phyloP scores from a whole-genome alignment of 306 rosid genomes.

The Pachyrhizus erosus region DNA sequence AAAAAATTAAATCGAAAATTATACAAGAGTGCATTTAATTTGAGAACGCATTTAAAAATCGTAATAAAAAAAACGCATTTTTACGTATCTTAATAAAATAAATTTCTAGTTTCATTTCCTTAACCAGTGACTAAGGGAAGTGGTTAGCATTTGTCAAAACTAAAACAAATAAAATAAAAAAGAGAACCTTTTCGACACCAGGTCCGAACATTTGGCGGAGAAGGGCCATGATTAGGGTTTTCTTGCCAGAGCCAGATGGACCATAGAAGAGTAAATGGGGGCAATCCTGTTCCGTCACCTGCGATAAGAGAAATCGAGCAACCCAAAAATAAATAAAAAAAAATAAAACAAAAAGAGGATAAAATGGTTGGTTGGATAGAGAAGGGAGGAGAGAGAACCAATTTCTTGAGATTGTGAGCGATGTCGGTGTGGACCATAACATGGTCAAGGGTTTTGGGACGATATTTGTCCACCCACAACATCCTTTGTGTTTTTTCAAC shows the following conservation, averaged over 20 bases:
- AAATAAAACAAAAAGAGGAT: background rate
- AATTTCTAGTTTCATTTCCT: too few species aligned
- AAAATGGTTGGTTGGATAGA: background rate
- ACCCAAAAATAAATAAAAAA: background rate
- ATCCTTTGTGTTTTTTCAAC: conserved; percentile 55
- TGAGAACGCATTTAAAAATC: too few species aligned
- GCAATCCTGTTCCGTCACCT: conserved; percentile 92
- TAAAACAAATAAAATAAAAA: background rate
- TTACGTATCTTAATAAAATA: too few species aligned
- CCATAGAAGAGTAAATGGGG: conserved; percentile 97
- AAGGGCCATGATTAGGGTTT: conserved; percentile 94
- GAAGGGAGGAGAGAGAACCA: conserved; percentile 47
- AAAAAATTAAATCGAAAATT: too few species aligned
- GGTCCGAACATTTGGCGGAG: conserved; percentile 93
- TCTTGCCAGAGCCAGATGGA: conserved; percentile 96
- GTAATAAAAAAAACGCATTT: too few species aligned
- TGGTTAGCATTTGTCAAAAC: too few species aligned
- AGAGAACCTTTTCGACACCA: conserved; percentile 79
- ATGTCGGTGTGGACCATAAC: conserved; percentile 66
- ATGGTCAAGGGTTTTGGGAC: conserved; percentile 92
- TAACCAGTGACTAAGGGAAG: too few species aligned
- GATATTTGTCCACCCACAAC: conserved; percentile 98
- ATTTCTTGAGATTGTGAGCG: conserved; percentile 89
- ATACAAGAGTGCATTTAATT: too few species aligned
- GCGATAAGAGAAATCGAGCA: background rate